Percentiles rank a stretch among this genome's conserved stretches.
These are phyloP conservation scores for Epichloe hybrida DNA, from an alignment of 2,329 filamentous ascomycete genomes.

Conservation along the genomic window DNA sequence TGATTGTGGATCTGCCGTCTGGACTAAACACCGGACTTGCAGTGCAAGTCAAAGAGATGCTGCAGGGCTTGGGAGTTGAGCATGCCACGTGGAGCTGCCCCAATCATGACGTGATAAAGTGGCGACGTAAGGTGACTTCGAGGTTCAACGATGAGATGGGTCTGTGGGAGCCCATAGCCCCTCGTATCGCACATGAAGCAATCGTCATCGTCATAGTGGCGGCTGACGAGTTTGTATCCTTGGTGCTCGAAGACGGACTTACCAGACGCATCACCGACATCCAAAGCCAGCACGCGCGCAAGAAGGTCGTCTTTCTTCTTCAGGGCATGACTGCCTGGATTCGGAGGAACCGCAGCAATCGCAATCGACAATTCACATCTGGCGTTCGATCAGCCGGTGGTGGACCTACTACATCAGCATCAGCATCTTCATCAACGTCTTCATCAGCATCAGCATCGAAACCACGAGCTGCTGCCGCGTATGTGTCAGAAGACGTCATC, in stretches of 20 bases:
- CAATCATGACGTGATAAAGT: slow-evolving; percentile 43
- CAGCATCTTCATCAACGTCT: slow-evolving; percentile 13
- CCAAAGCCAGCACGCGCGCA: slow-evolving; percentile 35
- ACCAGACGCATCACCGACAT: slow-evolving; percentile 45
- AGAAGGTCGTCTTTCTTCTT: slow-evolving; percentile 54
- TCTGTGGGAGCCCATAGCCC: slow-evolving; percentile 49
- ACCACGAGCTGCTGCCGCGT: slow-evolving; percentile 24
- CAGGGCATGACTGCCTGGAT: slow-evolving; percentile 55
- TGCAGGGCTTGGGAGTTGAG: slow-evolving; percentile 36
- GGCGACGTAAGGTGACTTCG: slow-evolving; percentile 55
- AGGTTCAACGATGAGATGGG: slow-evolving; percentile 46
- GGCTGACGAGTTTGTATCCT: slow-evolving; percentile 52
- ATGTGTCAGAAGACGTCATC: slow-evolving; percentile 52
- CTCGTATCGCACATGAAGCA: slow-evolving; percentile 39
- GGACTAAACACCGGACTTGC: slow-evolving; percentile 35
- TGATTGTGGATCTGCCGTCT: slow-evolving; percentile 59
- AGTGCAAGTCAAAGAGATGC: slow-evolving; percentile 34
- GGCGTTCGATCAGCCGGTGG: slow-evolving; percentile 39
- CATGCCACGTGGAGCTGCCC: slow-evolving; percentile 30
- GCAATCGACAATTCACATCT: slow-evolving; percentile 54
- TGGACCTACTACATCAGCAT: slow-evolving; percentile 16
- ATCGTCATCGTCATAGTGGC: slow-evolving; percentile 49
- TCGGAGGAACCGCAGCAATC: slow-evolving; percentile 52
- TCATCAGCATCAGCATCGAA: slow-evolving; percentile 18
- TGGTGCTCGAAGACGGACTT: slow-evolving; percentile 39